Percentiles rank a stretch among this genome's conserved stretches.
Conservation (phyloP, 352 stramenopile genomes). For the Pythium volutum region DNA sequence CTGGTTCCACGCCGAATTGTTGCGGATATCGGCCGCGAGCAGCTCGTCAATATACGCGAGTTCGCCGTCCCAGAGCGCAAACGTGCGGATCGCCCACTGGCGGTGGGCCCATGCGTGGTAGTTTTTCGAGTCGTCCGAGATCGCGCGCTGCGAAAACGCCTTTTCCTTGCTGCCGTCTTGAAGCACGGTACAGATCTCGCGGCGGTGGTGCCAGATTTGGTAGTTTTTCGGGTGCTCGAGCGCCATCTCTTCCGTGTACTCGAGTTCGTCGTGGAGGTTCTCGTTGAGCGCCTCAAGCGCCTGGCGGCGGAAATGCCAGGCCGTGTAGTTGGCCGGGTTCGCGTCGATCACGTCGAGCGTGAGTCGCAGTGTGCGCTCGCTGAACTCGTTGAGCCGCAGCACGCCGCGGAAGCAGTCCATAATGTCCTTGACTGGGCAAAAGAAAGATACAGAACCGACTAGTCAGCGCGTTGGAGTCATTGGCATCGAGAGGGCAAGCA, state of each 20-base stretch:
- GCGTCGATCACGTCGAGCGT: slow-evolving; percentile 91
- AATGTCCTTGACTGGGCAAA: slow-evolving; percentile 60
- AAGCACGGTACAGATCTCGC: slow-evolving; percentile 89
- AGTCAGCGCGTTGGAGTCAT: neutral
- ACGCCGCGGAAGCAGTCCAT: slow-evolving; percentile 96
- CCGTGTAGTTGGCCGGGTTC: slow-evolving; percentile 99
- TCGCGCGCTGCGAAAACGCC: slow-evolving; percentile 88
- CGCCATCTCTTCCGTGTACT: slow-evolving; percentile 83
- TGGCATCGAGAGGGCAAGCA: neutral
- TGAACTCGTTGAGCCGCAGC: slow-evolving; percentile 89
- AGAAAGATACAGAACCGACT: neutral
- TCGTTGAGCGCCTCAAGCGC: slow-evolving; percentile 82
- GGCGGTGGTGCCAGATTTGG: slow-evolving; percentile 98
- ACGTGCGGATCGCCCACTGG: slow-evolving; percentile 93
- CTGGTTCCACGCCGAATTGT: slow-evolving; percentile 95
- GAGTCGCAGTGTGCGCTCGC: slow-evolving; percentile 88
- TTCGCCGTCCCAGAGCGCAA: slow-evolving; percentile 91
- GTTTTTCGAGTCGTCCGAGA: slow-evolving; percentile 97
- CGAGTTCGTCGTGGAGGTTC: slow-evolving; percentile 64
- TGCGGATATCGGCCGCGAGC: slow-evolving; percentile 91
- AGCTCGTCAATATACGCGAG: slow-evolving; percentile 88
- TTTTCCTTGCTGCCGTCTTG: slow-evolving; percentile 88
- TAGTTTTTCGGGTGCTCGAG: slow-evolving; percentile 98
- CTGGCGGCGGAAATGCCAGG: slow-evolving; percentile 94
- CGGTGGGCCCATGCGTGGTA: slow-evolving; percentile 98